A percentile compares a stretch with the other conserved stretches of the same genome.
Evolutionary conservation across 768 basidiomycete species (phyloP).

Genomic region (Hericium coralloides): DNA sequence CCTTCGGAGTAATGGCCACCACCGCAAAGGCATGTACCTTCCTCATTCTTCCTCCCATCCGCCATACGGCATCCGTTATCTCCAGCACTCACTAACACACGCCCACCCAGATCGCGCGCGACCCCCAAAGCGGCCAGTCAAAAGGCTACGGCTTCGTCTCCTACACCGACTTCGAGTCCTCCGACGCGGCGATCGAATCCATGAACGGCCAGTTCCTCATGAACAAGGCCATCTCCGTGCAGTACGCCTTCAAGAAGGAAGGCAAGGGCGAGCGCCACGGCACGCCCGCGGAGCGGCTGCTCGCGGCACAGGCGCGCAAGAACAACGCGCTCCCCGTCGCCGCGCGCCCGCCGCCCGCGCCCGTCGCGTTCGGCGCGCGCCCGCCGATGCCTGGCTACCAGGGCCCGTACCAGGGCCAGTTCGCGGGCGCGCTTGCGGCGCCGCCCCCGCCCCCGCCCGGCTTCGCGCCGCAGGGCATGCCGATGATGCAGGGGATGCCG

Average conservation of each 20-base stretch:
- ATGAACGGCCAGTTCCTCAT: conserved; percentile 98
- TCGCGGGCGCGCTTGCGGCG: conserved; percentile 73
- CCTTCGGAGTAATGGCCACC: conserved; percentile 88
- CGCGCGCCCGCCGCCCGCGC: conserved; percentile 66
- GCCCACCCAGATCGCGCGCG: conserved; percentile 74
- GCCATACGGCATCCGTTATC: neutral
- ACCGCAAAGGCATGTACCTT: conserved; percentile 67
- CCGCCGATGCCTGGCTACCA: conserved; percentile 65
- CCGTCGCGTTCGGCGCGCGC: conserved; percentile 60
- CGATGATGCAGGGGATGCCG: conserved; percentile 21
- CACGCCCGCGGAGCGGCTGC: conserved; percentile 90
- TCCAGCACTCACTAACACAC: neutral
- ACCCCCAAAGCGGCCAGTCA: conserved; percentile 73
- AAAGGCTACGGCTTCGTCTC: conserved; percentile 98
- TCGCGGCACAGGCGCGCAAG: conserved; percentile 92
- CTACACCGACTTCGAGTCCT: conserved; percentile 95
- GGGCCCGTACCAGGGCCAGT: conserved; percentile 85
- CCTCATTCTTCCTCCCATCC: conserved; percentile 1
- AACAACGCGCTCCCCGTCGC: conserved; percentile 83
- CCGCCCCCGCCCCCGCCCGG: conserved; percentile 70
- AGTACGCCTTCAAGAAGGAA: conserved; percentile 99
- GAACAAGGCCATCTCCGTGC: conserved; percentile 96
- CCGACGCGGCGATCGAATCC: conserved; percentile 91
- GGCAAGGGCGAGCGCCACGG: conserved; percentile 98
- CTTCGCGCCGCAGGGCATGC: conserved; percentile 55